Base-by-base conservation (phyloP, 2,329 filamentous ascomycete genomes). In the Tolypocladium tropicale region DNA sequence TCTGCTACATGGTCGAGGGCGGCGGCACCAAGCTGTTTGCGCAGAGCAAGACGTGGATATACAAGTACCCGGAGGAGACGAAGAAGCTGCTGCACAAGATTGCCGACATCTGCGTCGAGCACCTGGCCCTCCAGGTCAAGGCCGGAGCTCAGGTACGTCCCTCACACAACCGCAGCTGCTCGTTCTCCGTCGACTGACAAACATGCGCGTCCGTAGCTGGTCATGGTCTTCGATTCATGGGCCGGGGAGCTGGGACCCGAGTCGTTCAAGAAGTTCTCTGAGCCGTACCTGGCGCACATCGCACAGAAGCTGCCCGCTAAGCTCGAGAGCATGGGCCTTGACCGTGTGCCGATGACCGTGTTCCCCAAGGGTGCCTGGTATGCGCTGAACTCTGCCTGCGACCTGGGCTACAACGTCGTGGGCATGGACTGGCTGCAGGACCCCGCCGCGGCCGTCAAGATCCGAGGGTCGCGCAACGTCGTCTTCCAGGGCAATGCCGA, bases 1-100 rank as follows among this genome's bases (percentile, higher is more conserved):
- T 99, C 67, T 96, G 93, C 77, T 99, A 99, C 76, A 99, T 99
- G 94, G 90, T 97, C 21, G 94, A 99, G 74, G 94, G 94, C 18
- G 94, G 94, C 52, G 94, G 94, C 48, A 95, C 88, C 63, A 97
- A 97, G 77, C 78, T 97, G 68, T 97, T 97, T 75, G 85, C 89
- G 58, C 86, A 96, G 74, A 88, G 84, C 66, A 99, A 99, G 81
- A 95, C 89, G 30, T 99, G 94, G 94, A 85, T 97, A 58, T 99
- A 93, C 79, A 90, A 84, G 72, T 90, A 96, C 67, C 81, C 88
- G 0, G 79, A 88, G 60, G 90, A 88, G 69, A 85, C 86, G 59
- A 91, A 94, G 76, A 83, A 79, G 59, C 74, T 99, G 61, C 75
- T 99, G 61, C 84, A 90, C 69, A 96, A 95, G 79, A 95, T 99